Evolutionary conservation across 192 early-diverging fungal species (phyloP).

Genomic region (Coemansia sp.): DNA sequence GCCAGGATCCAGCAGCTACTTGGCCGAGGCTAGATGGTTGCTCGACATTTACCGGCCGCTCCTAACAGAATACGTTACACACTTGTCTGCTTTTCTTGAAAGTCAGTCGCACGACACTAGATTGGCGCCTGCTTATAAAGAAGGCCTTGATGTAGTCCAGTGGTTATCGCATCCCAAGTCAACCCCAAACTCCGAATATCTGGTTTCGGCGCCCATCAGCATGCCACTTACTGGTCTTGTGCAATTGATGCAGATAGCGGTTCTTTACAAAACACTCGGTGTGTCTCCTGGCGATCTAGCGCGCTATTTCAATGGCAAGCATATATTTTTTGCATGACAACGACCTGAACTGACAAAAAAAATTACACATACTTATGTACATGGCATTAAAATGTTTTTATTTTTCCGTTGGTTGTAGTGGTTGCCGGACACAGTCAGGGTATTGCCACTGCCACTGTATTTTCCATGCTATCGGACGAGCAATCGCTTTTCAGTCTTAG

Average conservation of each 20-base stretch:
- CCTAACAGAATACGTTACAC: conserved; percentile 65
- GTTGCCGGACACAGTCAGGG: conserved; percentile 90
- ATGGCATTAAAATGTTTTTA: neutral
- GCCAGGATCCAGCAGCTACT: conserved; percentile 76
- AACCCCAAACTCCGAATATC: conserved; percentile 68
- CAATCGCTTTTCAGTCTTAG: conserved; percentile 75
- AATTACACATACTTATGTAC: neutral
- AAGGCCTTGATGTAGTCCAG: conserved; percentile 70
- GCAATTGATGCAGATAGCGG: conserved; percentile 71
- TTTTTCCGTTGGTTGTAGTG: conserved; percentile 6
- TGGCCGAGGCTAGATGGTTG: conserved; percentile 75
- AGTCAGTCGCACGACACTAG: conserved; percentile 57
- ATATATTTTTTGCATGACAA: too few species aligned
- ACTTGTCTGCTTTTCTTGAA: conserved; percentile 66
- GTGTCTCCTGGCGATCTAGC: conserved; percentile 51
- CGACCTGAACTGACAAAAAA: neutral
- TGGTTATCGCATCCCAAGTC: conserved; percentile 72
- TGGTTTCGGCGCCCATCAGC: conserved; percentile 72
- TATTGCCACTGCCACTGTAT: conserved; percentile 77
- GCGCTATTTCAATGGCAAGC: conserved; percentile 23
- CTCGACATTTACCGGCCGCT: conserved; percentile 73
- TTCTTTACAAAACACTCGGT: conserved; percentile 62
- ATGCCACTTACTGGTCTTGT: conserved; percentile 81
- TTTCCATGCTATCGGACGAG: conserved; percentile 75
- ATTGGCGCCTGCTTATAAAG: conserved; percentile 57